These are phyloP conservation scores for Samsoniella hepiali DNA, from an alignment of 2,329 filamentous ascomycete species.

Conservation along the genomic window DNA sequence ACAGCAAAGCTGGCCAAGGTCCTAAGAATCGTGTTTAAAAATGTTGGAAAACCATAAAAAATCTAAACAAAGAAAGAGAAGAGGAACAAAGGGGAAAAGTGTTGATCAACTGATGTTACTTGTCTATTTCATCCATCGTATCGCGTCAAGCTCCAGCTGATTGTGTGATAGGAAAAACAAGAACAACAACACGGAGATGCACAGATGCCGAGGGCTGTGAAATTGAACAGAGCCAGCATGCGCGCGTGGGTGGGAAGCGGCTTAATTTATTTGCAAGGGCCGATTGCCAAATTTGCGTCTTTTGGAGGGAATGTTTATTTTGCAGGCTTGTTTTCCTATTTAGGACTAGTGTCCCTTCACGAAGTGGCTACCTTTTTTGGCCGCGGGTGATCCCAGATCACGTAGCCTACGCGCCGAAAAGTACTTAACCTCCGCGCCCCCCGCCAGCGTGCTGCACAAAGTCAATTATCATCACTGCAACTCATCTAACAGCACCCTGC, in stretches of 20 bases:
- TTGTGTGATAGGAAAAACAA: background rate
- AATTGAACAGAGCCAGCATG: background rate
- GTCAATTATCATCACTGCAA: conserved; percentile 39
- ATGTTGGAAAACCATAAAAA: background rate
- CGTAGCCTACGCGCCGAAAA: conserved; percentile 47
- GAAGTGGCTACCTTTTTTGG: conserved; percentile 23
- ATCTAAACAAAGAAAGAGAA: background rate
- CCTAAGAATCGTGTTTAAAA: too few species aligned
- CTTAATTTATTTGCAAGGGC: conserved; percentile 13
- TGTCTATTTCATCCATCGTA: background rate
- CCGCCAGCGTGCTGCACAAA: conserved; percentile 39
- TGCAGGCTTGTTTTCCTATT: conserved; percentile 32
- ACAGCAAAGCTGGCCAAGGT: too few species aligned
- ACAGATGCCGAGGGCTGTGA: background rate
- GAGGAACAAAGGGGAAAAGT: background rate
- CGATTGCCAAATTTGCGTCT: background rate
- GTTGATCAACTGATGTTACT: background rate
- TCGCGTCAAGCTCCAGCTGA: background rate
- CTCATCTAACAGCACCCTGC: conserved; percentile 28
- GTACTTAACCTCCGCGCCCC: conserved; percentile 53
- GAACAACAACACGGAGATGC: background rate
- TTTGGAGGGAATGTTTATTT: conserved; percentile 26
- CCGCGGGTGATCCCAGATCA: conserved; percentile 50
- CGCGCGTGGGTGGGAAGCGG: background rate
- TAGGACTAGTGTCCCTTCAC: conserved; percentile 32